Evolutionary conservation across 176 grass and related monocot genomes (phyloP), one percentile per base, ranked within the genome.

Genomic region (Chloris gayana): DNA sequence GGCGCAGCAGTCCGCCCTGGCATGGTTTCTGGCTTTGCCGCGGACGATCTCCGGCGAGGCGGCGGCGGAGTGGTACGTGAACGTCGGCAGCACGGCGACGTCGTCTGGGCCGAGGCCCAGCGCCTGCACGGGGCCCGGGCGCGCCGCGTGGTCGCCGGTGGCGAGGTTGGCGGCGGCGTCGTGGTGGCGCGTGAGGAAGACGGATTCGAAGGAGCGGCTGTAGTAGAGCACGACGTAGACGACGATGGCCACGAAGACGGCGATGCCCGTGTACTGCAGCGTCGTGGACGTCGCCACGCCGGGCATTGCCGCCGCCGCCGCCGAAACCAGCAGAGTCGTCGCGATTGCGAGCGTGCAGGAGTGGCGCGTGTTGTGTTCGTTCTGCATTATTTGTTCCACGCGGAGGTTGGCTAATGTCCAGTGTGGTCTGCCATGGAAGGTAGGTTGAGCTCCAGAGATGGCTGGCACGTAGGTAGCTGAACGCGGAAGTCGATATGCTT

Each of bases 11-110:
- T 29, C 72, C 15, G 34, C 60, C 2, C 31, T 79, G 4, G 74
- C 80, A 9, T n/a, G n/a, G n/a, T 31, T 11, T 3, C 26, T 11
- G n/a, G 8, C n/a, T 2, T 7, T 12, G 24, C 57, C 38, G 2
- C 25, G 4, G 25, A 18, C 24, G 65, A 47, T 31, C 30, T 53
- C 61, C 31, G 54, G 76, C 32, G 76, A 84, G 33, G 50, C 49
- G 1, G 41, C 64, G 1, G 24, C 57, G 14, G 64, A 64, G 14
- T 26, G 81, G 83, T 89, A 92, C 6, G 78, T 88, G 72, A 89
- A 92, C 77, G 58, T 82, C 11, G 87, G 91, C 58, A 92, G 84
- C 15, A 76, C 60, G 8, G 87, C 87, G 72, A 87, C 60, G 42
- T 84, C 84, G 31, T 69, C 73, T 50, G 84, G 66, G 14, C 46